Evolutionary conservation across 345 rosid genomes (phyloP), one percentile per base, ranked within the genome.

Genomic region (Eutrema yunnanense): DNA sequence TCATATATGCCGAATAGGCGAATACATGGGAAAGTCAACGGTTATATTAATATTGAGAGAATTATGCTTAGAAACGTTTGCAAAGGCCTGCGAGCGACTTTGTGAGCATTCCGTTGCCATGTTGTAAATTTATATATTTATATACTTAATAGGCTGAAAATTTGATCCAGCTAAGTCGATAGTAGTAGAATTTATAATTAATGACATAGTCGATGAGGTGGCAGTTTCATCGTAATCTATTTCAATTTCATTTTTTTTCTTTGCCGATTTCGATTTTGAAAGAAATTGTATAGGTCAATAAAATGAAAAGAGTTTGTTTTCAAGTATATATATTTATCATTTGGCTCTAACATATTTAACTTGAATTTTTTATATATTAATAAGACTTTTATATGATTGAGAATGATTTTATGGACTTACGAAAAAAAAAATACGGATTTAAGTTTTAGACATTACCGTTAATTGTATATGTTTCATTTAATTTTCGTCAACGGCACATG

Each of bases 31-130:
- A 69, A 63, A 38, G 75, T 76, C 75, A 69, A 76, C 29, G 19
- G 19, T 52, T 43, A 55, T 54, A 38, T 19, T 29, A 52, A 16
- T 75, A 44, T 46, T 68, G 11, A 37, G 36, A 46, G 33, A 69
- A 27, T 22, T 53, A 36, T 44, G 58, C 49, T 67, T 44, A 16
- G 42, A 61, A 61, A 32, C 63, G 36, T 67, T 75, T 14, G 27
- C 41, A 61, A 19, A 69, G 74, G 70, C 74, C 70, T 75, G 79
- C 70, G 29, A 75, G 74, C 70, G 74, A 75, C 79, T 67, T 29
- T 5, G 59, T 75, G 10, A 69, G 36, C 70, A 69, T 74, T 19
- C 50, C 62, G 12, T 48, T 22, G 65, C 65, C 74, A 67, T 75
- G 65, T 62, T 62, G 58, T 62, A 16, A 44, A 11, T 41, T 29